Evolutionary conservation across 345 rosid species (phyloP).

Genomic region (Durio zibethinus): DNA sequence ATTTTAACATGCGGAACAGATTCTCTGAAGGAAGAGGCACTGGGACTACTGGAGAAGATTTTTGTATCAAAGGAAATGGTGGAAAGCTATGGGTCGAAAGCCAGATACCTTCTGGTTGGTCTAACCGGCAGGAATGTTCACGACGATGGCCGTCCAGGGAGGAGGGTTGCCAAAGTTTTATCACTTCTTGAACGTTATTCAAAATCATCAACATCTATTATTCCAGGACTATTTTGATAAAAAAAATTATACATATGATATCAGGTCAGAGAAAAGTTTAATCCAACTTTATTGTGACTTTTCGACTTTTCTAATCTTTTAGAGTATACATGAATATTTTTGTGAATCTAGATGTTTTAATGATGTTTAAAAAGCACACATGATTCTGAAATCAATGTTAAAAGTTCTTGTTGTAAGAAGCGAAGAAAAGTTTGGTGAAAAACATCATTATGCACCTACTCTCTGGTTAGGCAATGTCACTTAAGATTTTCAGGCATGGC

Average conservation of each 20-base stretch:
- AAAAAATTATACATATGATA: too few species aligned
- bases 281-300: background rate
- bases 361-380: too few species aligned
- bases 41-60: conserved; percentile 51
- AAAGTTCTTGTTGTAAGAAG: too few species aligned
- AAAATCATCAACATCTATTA: conserved; percentile 48
- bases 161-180: conserved; percentile 43
- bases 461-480: background rate
- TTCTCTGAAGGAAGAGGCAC: conserved; percentile 49
- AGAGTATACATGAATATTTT: background rate
- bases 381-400: too few species aligned
- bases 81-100: conserved; percentile 43
- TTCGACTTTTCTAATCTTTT: background rate
- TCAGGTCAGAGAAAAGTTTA: background rate
- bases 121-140: conserved; percentile 40
- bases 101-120: conserved; percentile 39
- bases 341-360: too few species aligned
- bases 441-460: background rate
- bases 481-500: background rate
- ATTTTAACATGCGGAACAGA: conserved; percentile 54
- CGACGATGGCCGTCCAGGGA: conserved; percentile 32
- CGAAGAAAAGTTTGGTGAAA: background rate
- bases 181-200: conserved; percentile 51
- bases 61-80: conserved; percentile 49
- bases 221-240: conserved; percentile 43